Evolutionary conservation across 768 basidiomycete genomes (phyloP).

Genomic region (Thelephora aurantiotincta): DNA sequence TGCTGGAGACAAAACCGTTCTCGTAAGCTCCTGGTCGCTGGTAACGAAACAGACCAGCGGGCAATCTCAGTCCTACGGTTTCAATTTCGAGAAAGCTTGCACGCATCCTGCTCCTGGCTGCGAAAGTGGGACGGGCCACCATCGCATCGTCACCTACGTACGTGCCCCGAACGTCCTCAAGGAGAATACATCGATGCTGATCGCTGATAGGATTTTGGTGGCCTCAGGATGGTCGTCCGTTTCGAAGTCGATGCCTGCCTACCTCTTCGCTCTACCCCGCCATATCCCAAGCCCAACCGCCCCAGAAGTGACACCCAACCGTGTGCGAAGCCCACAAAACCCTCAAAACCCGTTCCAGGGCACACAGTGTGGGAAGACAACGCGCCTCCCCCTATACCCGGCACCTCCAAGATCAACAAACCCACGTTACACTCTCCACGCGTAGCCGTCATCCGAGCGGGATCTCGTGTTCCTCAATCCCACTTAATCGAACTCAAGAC

Average conservation of each 20-base stretch:
- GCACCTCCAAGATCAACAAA: slow-evolving; percentile 10
- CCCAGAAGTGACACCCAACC: neutral
- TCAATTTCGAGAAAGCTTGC: slow-evolving; percentile 41
- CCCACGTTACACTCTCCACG: neutral
- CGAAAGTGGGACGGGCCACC: too few relatives aligned
- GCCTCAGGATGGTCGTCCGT: slow-evolving; percentile 13
- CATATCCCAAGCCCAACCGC: neutral
- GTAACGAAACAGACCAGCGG: slow-evolving; percentile 11
- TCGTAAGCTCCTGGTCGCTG: slow-evolving; percentile 48
- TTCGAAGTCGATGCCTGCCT: slow-evolving; percentile 16
- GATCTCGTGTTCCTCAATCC: slow-evolving; percentile 21
- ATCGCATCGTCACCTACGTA: too few relatives aligned
- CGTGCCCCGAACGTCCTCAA: too few relatives aligned
- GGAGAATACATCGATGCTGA: too few relatives aligned
- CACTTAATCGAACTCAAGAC: slow-evolving; percentile 17
- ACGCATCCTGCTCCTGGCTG: too few relatives aligned
- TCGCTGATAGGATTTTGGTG: slow-evolving; percentile 8
- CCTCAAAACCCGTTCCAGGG: too few relatives aligned
- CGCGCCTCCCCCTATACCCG: too few relatives aligned
- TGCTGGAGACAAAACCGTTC: slow-evolving; percentile 39
- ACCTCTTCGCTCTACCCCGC: neutral
- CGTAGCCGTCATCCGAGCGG: slow-evolving; percentile 14
- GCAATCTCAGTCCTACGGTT: slow-evolving; percentile 32
- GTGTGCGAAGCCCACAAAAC: neutral
- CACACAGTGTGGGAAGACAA: too few relatives aligned